phyloP scores from a whole-genome alignment of 208 protist species.

The Trypanosoma mega region DNA sequence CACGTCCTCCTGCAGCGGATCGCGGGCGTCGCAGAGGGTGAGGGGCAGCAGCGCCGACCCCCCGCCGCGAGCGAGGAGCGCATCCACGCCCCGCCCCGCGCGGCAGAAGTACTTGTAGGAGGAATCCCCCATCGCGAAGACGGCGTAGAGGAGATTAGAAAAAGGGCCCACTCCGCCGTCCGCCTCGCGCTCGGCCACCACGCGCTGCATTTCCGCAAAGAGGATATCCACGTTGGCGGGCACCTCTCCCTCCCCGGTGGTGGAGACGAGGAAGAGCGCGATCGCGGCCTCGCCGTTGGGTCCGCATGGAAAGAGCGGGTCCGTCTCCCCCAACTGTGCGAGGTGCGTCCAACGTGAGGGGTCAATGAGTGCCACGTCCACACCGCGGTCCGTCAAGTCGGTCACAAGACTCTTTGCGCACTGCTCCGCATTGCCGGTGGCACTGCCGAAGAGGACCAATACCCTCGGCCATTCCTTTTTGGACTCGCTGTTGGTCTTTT shows the following conservation, averaged over 20 bases:
- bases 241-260: slow-evolving; percentile 68
- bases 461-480: slow-evolving; percentile 26
- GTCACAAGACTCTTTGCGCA: slow-evolving; percentile 58
- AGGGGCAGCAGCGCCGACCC: slow-evolving; percentile 51
- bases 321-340: slow-evolving; percentile 21
- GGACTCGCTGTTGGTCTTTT: not conserved
- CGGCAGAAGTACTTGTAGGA: slow-evolving; percentile 96
- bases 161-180: slow-evolving; percentile 35
- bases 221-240: slow-evolving; percentile 59
- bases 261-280: slow-evolving; percentile 64
- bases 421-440: slow-evolving; percentile 65
- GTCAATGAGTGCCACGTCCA: slow-evolving; percentile 52
- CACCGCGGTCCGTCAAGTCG: slow-evolving; percentile 50
- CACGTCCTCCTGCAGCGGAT: slow-evolving; percentile 49
- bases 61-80: slow-evolving; percentile 55
- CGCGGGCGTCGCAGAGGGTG: slow-evolving; percentile 57
- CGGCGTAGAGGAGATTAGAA: slow-evolving; percentile 58
- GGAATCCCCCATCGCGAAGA: slow-evolving; percentile 94
- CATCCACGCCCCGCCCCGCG: slow-evolving; percentile 42
- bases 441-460: slow-evolving; percentile 68
- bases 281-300: not conserved
- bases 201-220: slow-evolving; percentile 46
- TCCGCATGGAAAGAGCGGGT: slow-evolving; percentile 14
- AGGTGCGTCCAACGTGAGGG: slow-evolving; percentile 54
- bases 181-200: slow-evolving; percentile 9